These are phyloP conservation scores for Coffea canephora DNA, from an alignment of 257 asterid genomes.

Conservation along the genomic window DNA sequence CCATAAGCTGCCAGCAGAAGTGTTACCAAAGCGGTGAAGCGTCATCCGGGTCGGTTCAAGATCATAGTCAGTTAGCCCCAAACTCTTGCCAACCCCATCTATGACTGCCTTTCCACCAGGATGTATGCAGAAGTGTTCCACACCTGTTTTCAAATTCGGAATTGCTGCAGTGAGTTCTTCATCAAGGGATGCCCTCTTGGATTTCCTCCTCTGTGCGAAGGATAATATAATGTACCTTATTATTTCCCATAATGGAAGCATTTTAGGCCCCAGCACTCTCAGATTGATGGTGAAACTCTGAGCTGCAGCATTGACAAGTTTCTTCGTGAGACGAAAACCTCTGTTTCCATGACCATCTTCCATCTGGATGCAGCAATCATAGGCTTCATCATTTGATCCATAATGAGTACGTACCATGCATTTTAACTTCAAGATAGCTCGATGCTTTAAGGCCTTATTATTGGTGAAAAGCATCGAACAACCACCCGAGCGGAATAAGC, in stretches of 20 bases:
- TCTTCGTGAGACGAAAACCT: slow-evolving; percentile 33
- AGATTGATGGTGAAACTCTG: slow-evolving; percentile 21
- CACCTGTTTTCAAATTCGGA: slow-evolving; percentile 45
- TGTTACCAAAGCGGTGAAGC: slow-evolving; percentile 61
- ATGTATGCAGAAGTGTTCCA: slow-evolving; percentile 56
- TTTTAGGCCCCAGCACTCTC: slow-evolving; percentile 25
- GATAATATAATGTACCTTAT: background rate
- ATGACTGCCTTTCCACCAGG: slow-evolving; percentile 68
- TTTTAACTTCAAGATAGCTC: slow-evolving; percentile 27
- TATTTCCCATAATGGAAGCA: slow-evolving; percentile 30
- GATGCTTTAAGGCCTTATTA: slow-evolving; percentile 11
- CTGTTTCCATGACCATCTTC: slow-evolving; percentile 27
- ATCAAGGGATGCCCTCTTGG: background rate
- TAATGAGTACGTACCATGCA: slow-evolving; percentile 29
- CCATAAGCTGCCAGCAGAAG: slow-evolving; percentile 60
- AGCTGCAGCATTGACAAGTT: slow-evolving; percentile 26
- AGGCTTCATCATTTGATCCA: slow-evolving; percentile 34
- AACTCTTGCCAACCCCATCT: slow-evolving; percentile 44
- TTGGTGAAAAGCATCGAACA: slow-evolving; percentile 41
- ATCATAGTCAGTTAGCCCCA: slow-evolving; percentile 43
- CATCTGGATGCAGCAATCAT: slow-evolving; percentile 33
- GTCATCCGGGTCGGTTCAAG: slow-evolving; percentile 61
- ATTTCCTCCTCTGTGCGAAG: background rate
- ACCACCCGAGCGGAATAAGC: slow-evolving; percentile 40
- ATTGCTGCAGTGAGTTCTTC: background rate